Evolutionary conservation across 2,329 filamentous ascomycete genomes (phyloP), one percentile per base, ranked within the genome.

Genomic region (Ophiosphaerella herpotricha): DNA sequence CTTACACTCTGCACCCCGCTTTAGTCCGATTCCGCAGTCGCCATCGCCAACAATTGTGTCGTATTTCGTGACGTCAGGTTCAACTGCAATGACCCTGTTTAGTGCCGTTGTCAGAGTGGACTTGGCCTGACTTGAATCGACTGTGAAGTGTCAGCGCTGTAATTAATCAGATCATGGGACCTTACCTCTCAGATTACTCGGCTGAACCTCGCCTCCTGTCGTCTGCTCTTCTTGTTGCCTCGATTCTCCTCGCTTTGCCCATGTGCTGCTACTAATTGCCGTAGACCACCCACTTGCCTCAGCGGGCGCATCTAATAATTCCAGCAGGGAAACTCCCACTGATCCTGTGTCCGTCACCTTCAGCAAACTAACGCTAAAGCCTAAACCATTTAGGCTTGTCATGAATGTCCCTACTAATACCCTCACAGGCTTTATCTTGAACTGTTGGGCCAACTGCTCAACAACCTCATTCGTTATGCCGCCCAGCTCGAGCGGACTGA

Each of bases 31-130:
- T 8, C 91, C 91, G 66, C 91, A 96, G 74, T 96, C 91, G 39
- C 91, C 91, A 67, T 96, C 91, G 36, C 91, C 91, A 21, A 96
- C 90, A 11, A 94, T 84, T 0, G 90, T 95, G 66, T 89, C 87
- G 66, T 82, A 89, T 46, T 77, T 81, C 9, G 87, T 89, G 46
- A 89, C 77, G 36, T 86, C 80, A 7, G 84, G 80, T 64, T 90
- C 87, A 1, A 80, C 86, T 0, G 77, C 79, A 54, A 90, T 81
- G 12, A 91, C 76, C 32, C 77, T 78, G 41, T 87, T 75, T 13
- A 91, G 76, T 14, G 78, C 86, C 29, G 76, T 74, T 35, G 74
- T 77, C 35, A 88, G 76, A 21, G 77, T 79, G 43, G 77, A 80
- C 55, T 79, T 82, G 21, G 82, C 77, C 3, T 71, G 59, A 13